phyloP scores from a whole-genome alignment of 2,329 filamentous ascomycete species.

The Rosellinia necatrix region DNA sequence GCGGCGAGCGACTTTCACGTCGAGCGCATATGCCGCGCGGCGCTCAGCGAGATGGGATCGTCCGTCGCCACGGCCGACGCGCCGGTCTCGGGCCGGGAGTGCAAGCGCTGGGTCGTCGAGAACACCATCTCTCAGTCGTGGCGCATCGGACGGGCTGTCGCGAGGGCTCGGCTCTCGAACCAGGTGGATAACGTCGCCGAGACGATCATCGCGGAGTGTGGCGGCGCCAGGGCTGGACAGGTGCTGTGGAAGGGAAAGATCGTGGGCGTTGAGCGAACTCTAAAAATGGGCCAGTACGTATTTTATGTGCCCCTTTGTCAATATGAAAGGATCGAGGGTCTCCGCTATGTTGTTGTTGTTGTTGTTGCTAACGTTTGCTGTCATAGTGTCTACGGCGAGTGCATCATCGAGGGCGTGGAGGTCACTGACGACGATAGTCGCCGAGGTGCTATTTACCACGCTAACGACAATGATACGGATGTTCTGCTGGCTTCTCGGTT shows the following conservation, averaged over 20 bases:
- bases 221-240: slow-evolving; percentile 56
- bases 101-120: slow-evolving; percentile 55
- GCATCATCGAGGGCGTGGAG: slow-evolving; percentile 57
- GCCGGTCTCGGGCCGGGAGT: slow-evolving; percentile 54
- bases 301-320: no score
- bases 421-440: slow-evolving; percentile 38
- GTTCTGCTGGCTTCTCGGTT: slow-evolving; percentile 30
- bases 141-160: slow-evolving; percentile 65
- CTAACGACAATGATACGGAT: slow-evolving; percentile 27
- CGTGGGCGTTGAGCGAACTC: slow-evolving; percentile 59
- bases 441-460: neutral
- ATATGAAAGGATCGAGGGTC: no score
- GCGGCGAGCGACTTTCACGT: slow-evolving; percentile 52
- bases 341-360: no score
- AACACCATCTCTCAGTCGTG: slow-evolving; percentile 59
- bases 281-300: slow-evolving; percentile 56
- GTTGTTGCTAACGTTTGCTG: no score
- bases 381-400: slow-evolving; percentile 61
- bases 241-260: slow-evolving; percentile 70
- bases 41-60: slow-evolving; percentile 60
- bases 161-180: slow-evolving; percentile 53
- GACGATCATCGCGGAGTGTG: slow-evolving; percentile 62
- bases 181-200: slow-evolving; percentile 60
- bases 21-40: slow-evolving; percentile 56
- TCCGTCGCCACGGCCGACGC: slow-evolving; percentile 54